These are phyloP conservation scores for Apostasia ramifera DNA, from an alignment of 106 monocot genomes.

Conservation along the genomic window DNA sequence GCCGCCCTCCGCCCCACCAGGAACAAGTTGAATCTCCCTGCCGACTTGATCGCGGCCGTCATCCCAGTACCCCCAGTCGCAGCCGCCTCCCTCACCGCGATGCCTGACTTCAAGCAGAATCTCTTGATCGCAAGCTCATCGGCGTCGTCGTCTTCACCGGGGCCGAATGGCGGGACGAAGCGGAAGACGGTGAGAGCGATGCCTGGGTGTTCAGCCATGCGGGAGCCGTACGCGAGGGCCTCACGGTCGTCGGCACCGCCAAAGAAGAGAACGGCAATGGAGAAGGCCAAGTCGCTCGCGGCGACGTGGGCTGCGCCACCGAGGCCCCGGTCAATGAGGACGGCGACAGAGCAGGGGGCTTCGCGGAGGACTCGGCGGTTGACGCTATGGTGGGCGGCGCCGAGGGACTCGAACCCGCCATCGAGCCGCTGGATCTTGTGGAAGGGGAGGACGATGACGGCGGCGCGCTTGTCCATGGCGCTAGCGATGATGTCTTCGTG, in stretches of 20 bases:
- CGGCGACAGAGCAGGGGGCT: slow-evolving; percentile 49
- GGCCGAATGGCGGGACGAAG: slow-evolving; percentile 10
- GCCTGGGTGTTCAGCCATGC: slow-evolving; percentile 34
- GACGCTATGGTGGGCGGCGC: slow-evolving; percentile 26
- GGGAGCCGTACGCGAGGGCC: slow-evolving; percentile 21
- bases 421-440: slow-evolving; percentile 41
- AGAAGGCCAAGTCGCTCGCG: slow-evolving; percentile 49
- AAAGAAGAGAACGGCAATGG: slow-evolving; percentile 34
- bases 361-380: slow-evolving; percentile 36
- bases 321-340: slow-evolving; percentile 49
- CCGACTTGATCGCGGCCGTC: slow-evolving; percentile 4
- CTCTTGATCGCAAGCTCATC: too few species aligned
- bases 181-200: slow-evolving; percentile 18
- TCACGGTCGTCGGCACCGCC: slow-evolving; percentile 31
- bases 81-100: not conserved
- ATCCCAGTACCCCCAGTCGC: too few species aligned
- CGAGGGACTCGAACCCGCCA: slow-evolving; percentile 46
- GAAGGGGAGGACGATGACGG: slow-evolving; percentile 54
- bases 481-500: slow-evolving; percentile 54
- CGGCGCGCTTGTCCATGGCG: slow-evolving; percentile 42
- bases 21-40: slow-evolving; percentile 7
- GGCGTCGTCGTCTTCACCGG: not conserved
- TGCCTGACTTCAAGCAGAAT: slow-evolving; percentile 14
- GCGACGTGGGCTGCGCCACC: slow-evolving; percentile 41
- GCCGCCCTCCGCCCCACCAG: slow-evolving; percentile 15